Conservation (phyloP, 202 grass and related monocot species). For the Schoenoplectus triqueter region DNA sequence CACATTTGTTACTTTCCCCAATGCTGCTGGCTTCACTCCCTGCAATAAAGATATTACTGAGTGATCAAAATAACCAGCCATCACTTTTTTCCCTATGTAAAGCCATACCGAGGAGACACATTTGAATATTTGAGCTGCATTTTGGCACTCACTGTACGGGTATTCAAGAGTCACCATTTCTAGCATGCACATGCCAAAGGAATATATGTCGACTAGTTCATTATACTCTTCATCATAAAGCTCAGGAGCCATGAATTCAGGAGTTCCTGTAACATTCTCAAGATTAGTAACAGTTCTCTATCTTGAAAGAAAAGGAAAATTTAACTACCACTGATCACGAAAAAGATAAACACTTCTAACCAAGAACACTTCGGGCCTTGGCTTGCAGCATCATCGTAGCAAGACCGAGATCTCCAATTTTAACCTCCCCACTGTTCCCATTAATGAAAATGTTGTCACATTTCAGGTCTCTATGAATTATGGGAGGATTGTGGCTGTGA, state of each 20-base stretch:
- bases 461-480: slow-evolving; percentile 95
- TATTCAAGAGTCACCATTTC: slow-evolving; percentile 96
- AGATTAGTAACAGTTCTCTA: neutral
- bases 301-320: neutral
- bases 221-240: slow-evolving; percentile 97
- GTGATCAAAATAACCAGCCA: slow-evolving; percentile 28
- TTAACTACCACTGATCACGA: slow-evolving; percentile 9
- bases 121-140: slow-evolving; percentile 95
- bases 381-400: slow-evolving; percentile 66
- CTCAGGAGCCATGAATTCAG: slow-evolving; percentile 96
- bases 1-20: slow-evolving; percentile 69
- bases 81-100: neutral
- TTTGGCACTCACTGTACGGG: slow-evolving; percentile 87
- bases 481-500: slow-evolving; percentile 84
- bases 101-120: slow-evolving; percentile 56
- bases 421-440: slow-evolving; percentile 94
- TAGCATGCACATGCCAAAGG: slow-evolving; percentile 95
- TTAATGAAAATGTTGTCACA: slow-evolving; percentile 98
- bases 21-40: slow-evolving; percentile 74
- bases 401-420: slow-evolving; percentile 96
- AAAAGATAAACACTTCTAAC: slow-evolving; percentile 45
- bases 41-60: slow-evolving; percentile 42
- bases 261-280: slow-evolving; percentile 60
- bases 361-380: slow-evolving; percentile 76
- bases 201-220: slow-evolving; percentile 92